Conservation (phyloP, 768 basidiomycete genomes). For the Lactifluus hygrophoroides region DNA sequence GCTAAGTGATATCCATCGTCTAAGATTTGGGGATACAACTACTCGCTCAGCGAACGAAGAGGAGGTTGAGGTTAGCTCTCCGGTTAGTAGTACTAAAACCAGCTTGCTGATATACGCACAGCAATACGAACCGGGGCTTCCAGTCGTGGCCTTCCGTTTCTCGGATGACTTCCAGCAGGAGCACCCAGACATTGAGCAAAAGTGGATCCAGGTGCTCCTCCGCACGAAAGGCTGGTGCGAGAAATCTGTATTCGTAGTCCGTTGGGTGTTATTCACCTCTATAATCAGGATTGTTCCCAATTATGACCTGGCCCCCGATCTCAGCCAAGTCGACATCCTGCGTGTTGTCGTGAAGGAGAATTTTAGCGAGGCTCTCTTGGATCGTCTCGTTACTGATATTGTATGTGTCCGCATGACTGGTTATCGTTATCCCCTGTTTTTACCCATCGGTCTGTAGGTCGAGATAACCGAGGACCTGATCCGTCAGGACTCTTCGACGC, state of each 20-base stretch:
- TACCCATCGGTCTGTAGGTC: slow-evolving; percentile 32
- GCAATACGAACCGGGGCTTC: slow-evolving; percentile 42
- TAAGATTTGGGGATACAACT: neutral
- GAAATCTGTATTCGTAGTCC: neutral
- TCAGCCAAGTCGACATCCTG: slow-evolving; percentile 46
- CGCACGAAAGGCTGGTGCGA: slow-evolving; percentile 40
- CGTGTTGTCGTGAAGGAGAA: slow-evolving; percentile 56
- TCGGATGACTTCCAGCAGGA: slow-evolving; percentile 43
- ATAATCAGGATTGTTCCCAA: slow-evolving; percentile 45
- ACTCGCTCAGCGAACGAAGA: slow-evolving; percentile 37
- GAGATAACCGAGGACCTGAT: slow-evolving; percentile 55
- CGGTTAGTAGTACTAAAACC: neutral
- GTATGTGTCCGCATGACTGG: slow-evolving; percentile 32
- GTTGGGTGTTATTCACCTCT: neutral
- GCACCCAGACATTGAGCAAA: slow-evolving; percentile 50
- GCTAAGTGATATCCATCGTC: slow-evolving; percentile 47
- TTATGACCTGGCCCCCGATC: slow-evolving; percentile 47
- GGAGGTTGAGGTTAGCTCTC: slow-evolving; percentile 44
- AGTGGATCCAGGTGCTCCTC: slow-evolving; percentile 45
- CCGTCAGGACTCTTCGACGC: slow-evolving; percentile 37
- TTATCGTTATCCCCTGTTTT: neutral
- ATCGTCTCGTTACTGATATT: slow-evolving; percentile 56
- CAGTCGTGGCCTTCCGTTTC: slow-evolving; percentile 48
- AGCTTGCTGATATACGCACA: slow-evolving; percentile 19
- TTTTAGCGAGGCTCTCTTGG: slow-evolving; percentile 40